Percentiles rank a stretch among this genome's conserved stretches.
These are phyloP conservation scores for Chlamydomonas incerta DNA, from an alignment of 139 green algal genomes.

Conservation along the genomic window DNA sequence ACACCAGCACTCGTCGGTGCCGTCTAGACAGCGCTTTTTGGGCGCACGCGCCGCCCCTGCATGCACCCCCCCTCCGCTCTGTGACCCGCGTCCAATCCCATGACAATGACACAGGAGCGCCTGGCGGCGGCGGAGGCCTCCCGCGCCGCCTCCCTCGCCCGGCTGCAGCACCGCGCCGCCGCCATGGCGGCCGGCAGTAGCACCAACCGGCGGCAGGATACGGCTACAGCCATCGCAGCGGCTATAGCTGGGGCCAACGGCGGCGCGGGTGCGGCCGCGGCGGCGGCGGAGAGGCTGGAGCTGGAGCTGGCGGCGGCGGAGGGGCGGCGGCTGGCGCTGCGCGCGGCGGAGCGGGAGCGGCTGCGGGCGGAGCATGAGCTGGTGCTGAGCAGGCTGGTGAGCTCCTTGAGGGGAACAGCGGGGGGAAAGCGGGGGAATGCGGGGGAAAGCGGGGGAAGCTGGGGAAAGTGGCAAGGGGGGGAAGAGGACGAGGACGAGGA, in stretches of 20 bases:
- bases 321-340: constrained; percentile 44
- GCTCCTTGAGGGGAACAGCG: neutral
- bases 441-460: too few relatives aligned
- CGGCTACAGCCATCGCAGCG: too few relatives aligned
- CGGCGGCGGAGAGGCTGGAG: constrained; percentile 1
- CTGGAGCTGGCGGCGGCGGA: constrained; percentile 45
- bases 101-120: too few relatives aligned
- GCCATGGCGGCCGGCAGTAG: neutral
- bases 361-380: constrained; percentile 57
- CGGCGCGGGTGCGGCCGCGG: neutral
- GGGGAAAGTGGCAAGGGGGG: too few relatives aligned
- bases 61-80: too few relatives aligned
- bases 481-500: too few relatives aligned
- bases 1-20: too few relatives aligned
- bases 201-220: too few relatives aligned
- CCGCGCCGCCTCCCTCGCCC: neutral
- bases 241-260: neutral
- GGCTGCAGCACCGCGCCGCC: neutral
- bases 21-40: too few relatives aligned
- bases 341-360: constrained; percentile 57
- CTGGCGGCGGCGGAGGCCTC: constrained; percentile 25
- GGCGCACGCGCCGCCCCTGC: too few relatives aligned
- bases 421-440: neutral
- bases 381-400: constrained; percentile 56
- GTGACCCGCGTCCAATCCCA: too few relatives aligned